Base-by-base conservation (phyloP, 148 eudicot genomes). In the Chenopodium berlandieri region DNA sequence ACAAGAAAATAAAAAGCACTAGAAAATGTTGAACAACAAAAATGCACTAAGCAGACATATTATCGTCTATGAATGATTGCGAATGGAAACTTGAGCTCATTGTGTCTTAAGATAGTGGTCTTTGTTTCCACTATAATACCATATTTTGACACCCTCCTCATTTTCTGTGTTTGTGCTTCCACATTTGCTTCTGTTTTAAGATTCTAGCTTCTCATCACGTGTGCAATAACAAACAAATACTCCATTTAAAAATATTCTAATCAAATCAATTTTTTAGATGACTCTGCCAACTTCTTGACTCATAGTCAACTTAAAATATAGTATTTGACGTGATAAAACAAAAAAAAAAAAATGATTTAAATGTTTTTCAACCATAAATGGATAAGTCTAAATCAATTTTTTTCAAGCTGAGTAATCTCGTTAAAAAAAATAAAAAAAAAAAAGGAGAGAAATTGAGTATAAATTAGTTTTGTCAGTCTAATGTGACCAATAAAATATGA, bases 31-130 rank as follows among this genome's bases (percentile, higher is more conserved):
- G 69, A 71, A 74, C 37, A 20, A 7, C 3, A 19, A 30, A 37
- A 25, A 10, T 58, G 76, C 74, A 80, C 76, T 56, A 22, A 20
- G 60, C 48, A 60, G 66, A 58, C 69, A 80, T 68, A 47, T 79
- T 11, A 52, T 23, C 30, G 75, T 71, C 44, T 58, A 30, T 22
- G 48, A 80, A 80, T 80, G 70, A 80, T 80, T 72, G 58, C 82
- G 67, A 71, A 71, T 71, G 37, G 75, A 64, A 80, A 80, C 56
- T 71, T 14, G 70, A 72, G 60, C 77, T 80, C 20, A 63, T 78
- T 63, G 70, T 80, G 75, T 48, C 58, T 77, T 71, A 3, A 69
- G 76, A 14, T 71, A 48, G 73, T 83, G 85, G 40, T 78, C 37
- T 25, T 13, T 40, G 63, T 74, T 83, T 32, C 74, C 58, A 23